phyloP scores from a whole-genome alignment of 2,329 filamentous ascomycete species.

The Diaporthe eres region DNA sequence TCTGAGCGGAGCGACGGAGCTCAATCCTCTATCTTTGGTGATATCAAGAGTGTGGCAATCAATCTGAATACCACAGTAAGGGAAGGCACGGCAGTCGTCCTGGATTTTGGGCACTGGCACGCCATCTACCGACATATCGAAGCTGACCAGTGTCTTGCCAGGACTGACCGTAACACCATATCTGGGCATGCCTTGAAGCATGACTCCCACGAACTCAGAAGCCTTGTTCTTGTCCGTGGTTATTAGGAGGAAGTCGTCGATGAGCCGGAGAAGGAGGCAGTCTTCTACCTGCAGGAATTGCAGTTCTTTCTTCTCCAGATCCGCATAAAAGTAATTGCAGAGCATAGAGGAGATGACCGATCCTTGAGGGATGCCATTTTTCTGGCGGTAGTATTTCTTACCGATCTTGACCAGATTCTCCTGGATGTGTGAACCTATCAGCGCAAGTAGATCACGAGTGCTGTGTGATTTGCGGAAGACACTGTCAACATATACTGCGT shows the following conservation, averaged over 20 bases:
- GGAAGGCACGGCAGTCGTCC: slow-evolving; percentile 68
- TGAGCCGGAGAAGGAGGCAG: slow-evolving; percentile 82
- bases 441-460: slow-evolving; percentile 72
- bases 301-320: slow-evolving; percentile 81
- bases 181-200: slow-evolving; percentile 83
- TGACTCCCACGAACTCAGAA: slow-evolving; percentile 78
- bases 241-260: slow-evolving; percentile 94
- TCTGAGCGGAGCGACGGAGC: slow-evolving; percentile 43
- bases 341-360: slow-evolving; percentile 88
- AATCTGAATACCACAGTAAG: slow-evolving; percentile 89
- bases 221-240: slow-evolving; percentile 79
- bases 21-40: slow-evolving; percentile 74
- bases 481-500: slow-evolving; percentile 84
- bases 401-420: slow-evolving; percentile 90
- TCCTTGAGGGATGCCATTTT: slow-evolving; percentile 91
- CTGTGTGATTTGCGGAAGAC: slow-evolving; percentile 70
- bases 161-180: slow-evolving; percentile 86
- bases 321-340: slow-evolving; percentile 96
- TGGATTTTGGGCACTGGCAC: slow-evolving; percentile 63
- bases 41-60: slow-evolving; percentile 82
- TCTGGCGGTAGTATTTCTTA: slow-evolving; percentile 90
- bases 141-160: slow-evolving; percentile 88
- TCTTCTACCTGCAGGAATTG: slow-evolving; percentile 72
- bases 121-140: slow-evolving; percentile 73
- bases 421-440: slow-evolving; percentile 85